Percentiles rank a stretch among this genome's conserved stretches.
Conservation (phyloP, 2,329 filamentous ascomycete genomes). For the Fusarium sp. region DNA sequence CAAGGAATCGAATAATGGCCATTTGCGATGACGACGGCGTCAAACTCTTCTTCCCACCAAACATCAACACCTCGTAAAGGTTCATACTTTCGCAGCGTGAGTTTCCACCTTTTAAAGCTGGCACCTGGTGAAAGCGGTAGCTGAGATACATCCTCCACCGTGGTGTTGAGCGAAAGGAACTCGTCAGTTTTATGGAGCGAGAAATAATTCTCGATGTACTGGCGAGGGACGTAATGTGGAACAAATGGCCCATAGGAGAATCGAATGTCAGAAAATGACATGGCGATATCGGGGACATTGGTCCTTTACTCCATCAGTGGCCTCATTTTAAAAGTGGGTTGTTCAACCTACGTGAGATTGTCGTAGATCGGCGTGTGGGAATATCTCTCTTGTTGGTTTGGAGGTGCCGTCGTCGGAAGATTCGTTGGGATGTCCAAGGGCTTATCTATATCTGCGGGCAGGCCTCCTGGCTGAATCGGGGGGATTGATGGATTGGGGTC, state of each 20-base stretch:
- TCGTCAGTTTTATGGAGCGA: constrained; percentile 60
- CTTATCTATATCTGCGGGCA: constrained; percentile 59
- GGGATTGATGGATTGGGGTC: constrained; percentile 54
- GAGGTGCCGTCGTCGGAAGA: constrained; percentile 55
- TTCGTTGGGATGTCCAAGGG: constrained; percentile 56
- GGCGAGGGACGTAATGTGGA: constrained; percentile 65
- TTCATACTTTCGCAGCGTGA: constrained; percentile 62
- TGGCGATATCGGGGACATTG: constrained; percentile 68
- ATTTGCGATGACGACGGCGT: constrained; percentile 57
- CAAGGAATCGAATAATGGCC: constrained; percentile 59
- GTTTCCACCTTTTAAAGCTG: constrained; percentile 54
- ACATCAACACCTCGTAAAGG: constrained; percentile 56
- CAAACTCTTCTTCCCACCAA: constrained; percentile 67
- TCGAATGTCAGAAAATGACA: constrained; percentile 64
- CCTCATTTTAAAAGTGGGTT: neutral
- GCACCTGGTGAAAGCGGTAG: constrained; percentile 33
- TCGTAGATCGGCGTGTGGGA: constrained; percentile 63
- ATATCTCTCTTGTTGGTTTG: constrained; percentile 59
- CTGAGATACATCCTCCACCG: constrained; percentile 61
- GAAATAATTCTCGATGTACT: constrained; percentile 69
- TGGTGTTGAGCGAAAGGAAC: constrained; percentile 61
- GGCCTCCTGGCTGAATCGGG: constrained; percentile 54
- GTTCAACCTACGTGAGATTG: constrained; percentile 58
- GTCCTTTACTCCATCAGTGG: constrained; percentile 50
- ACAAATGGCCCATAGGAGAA: constrained; percentile 69